Evolutionary conservation across 1,284 basidiomycete species (phyloP).

Genomic region (Rhizoctonia solani): DNA sequence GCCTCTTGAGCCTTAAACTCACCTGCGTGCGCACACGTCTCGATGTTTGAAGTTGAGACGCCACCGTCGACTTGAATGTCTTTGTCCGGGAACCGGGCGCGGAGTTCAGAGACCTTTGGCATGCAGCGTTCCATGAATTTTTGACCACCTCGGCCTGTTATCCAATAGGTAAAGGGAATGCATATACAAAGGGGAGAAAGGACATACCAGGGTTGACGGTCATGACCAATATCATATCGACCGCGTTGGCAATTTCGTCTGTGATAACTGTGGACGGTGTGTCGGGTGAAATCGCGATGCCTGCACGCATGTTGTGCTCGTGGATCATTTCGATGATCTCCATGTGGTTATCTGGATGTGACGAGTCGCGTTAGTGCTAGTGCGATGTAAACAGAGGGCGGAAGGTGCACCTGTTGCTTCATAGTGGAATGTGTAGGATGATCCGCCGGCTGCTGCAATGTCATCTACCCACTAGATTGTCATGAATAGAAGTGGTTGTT

Average conservation of each 20-base stretch:
- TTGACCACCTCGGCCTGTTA: constrained; percentile 82
- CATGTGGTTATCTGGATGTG: constrained; percentile 64
- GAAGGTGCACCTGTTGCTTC: constrained; percentile 83
- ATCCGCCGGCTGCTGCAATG: constrained; percentile 92
- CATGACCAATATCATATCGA: constrained; percentile 97
- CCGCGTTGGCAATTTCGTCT: constrained; percentile 74
- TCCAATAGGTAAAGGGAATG: neutral
- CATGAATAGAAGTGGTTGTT: neutral
- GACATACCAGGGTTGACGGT: constrained; percentile 86
- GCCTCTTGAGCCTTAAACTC: constrained; percentile 41
- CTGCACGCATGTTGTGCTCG: constrained; percentile 80
- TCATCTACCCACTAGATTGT: constrained; percentile 88
- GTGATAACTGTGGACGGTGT: constrained; percentile 86
- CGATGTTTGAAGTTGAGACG: constrained; percentile 89
- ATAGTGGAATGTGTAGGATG: constrained; percentile 95
- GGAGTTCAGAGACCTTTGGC: constrained; percentile 89
- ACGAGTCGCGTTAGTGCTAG: constrained; percentile 13
- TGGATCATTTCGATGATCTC: constrained; percentile 79
- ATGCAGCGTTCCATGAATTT: constrained; percentile 95
- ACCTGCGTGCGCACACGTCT: constrained; percentile 90
- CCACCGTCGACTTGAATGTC: constrained; percentile 99
- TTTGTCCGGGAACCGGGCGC: constrained; percentile 86
- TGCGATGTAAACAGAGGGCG: neutral
- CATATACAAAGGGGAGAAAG: neutral
- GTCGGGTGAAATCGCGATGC: constrained; percentile 92